Base-by-base conservation (phyloP, 2,329 filamentous ascomycete genomes). In the Drechslera avenae region DNA sequence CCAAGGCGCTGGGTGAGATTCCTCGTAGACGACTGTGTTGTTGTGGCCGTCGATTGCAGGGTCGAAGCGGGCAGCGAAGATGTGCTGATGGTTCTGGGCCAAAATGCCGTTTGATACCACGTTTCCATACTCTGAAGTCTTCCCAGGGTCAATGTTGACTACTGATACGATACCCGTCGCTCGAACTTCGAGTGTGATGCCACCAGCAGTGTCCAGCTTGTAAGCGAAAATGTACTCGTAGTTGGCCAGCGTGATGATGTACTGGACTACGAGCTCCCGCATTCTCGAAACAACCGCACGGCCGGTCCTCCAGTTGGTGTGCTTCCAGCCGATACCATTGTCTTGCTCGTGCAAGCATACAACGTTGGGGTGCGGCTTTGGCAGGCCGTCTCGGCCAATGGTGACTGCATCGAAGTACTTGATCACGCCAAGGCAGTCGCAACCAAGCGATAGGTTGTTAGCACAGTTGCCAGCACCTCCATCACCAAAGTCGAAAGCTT, bases 401-500 rank as follows among this genome's bases (percentile, higher is more conserved):
- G 83, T 75, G 18, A 84, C 75, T 2, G 77, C 79, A 47, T 85
- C 84, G 51, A 90, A 82, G 50, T 86, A 86, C 62, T 87, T 85
- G 63, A 88, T 87, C 2, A 81, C 79, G 5, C 87, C 87, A 0
- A 90, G 77, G 62, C 87, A 86, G 63, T 89, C 86, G 52, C 86
- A 89, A 13, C 86, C 86, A 2, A 89, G 77, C 13, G 79, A 76
- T 1, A 90, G 77, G 56, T 88, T 88, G 64, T 90, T 90, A 13
- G 85, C 84, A 39, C 80, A 83, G 40, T 83, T 80, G 1, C 87
- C 87, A 18, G 84, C 83, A 4, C 87, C 87, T 8, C 81, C 84
- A 51, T 90, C 86, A 6, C 87, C 87, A 52, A 90, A 83, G 60
- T 90, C 87, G 60, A 90, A 89, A 0, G 86, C 87, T 45, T 86